Evolutionary conservation across 805 yeast species (phyloP), one percentile per base, ranked within the genome.

Genomic region (Hanseniaspora jakobsenii): DNA sequence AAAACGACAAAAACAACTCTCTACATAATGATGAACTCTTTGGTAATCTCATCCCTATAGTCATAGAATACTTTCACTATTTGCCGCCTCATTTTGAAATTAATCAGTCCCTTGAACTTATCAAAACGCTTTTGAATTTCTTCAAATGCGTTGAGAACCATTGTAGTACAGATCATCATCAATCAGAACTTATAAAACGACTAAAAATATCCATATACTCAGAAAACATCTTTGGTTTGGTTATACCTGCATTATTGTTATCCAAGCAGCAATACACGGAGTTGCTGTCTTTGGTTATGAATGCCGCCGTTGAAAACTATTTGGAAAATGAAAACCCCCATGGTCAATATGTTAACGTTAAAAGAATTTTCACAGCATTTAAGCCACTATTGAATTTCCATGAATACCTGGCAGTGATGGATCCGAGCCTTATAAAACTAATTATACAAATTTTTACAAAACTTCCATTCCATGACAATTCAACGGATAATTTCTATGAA

Each of bases 1-100:
- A 24, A 10, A 13, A 18, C 4, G 16, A 27, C 2, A 17, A 27
- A 8, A 32, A 22, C 16, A 26, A 14, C 2, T 19, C 19, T 17
- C 12, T 40, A 3, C 24, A 32, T 13, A 6, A 16, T n/a, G 45
- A 41, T 22, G 21, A 18, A 2, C 34, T 32, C 7, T 34, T 34
- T 14, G 7, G 19, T n/a, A 17, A 26, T 14, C 23, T 41, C 16
- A 24, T 41, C 4, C 45, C 45, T n/a, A 41, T 41, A 4, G 34
- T 41, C 4, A 36, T 32, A n/a, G 28, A 41, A 10, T 41, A 14
- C 17, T 41, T 41, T 30, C 36, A 27, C 13, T 41, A 21, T 24
- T 31, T 41, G 2, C 45, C 45, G 1, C 45, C 45, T 8, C 45
- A 41, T 13, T 41, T 41, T 17, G 19, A 34, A 8, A 2, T 21